Conservation (phyloP, 495 filamentous ascomycete species). For the Polyplosphaeria fusca region DNA sequence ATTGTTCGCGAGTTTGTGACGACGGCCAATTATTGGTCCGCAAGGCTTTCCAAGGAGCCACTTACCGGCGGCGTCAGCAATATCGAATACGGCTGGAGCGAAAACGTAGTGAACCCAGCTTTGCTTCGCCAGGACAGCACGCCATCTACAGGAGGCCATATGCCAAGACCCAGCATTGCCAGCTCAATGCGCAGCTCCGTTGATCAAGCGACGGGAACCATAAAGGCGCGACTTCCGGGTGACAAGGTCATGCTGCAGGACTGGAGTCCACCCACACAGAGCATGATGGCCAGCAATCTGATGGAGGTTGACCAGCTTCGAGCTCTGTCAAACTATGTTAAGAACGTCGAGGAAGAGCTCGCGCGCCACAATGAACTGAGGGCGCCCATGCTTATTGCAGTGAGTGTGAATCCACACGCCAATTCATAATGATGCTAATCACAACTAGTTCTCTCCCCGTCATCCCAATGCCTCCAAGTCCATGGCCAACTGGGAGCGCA, state of each 20-base stretch:
- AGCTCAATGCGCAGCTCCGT: conserved; percentile 69
- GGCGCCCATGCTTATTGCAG: conserved; percentile 76
- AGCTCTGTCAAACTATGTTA: conserved; percentile 72
- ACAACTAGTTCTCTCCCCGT: conserved; percentile 76
- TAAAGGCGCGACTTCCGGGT: conserved; percentile 70
- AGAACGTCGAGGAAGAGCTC: conserved; percentile 80
- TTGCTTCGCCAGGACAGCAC: conserved; percentile 49
- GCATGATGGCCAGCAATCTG: conserved; percentile 75
- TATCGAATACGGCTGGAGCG: conserved; percentile 96
- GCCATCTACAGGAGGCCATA: conserved; percentile 36
- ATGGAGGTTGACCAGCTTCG: conserved; percentile 77
- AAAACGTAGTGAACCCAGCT: conserved; percentile 76
- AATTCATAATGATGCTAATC: too few relatives aligned
- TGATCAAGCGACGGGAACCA: conserved; percentile 55
- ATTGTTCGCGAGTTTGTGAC: conserved; percentile 92
- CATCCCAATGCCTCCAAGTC: conserved; percentile 77
- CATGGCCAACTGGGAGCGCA: conserved; percentile 94
- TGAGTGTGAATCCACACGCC: too few relatives aligned
- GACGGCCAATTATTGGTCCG: conserved; percentile 97
- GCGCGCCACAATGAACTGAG: conserved; percentile 82
- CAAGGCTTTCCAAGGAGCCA: conserved; percentile 87
- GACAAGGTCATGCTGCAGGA: conserved; percentile 83
- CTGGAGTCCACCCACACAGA: conserved; percentile 90
- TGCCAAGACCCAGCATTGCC: conserved; percentile 58
- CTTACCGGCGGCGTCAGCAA: conserved; percentile 91